Evolutionary conservation across 768 basidiomycete genomes (phyloP).

Genomic region (Termitomyces sp.): DNA sequence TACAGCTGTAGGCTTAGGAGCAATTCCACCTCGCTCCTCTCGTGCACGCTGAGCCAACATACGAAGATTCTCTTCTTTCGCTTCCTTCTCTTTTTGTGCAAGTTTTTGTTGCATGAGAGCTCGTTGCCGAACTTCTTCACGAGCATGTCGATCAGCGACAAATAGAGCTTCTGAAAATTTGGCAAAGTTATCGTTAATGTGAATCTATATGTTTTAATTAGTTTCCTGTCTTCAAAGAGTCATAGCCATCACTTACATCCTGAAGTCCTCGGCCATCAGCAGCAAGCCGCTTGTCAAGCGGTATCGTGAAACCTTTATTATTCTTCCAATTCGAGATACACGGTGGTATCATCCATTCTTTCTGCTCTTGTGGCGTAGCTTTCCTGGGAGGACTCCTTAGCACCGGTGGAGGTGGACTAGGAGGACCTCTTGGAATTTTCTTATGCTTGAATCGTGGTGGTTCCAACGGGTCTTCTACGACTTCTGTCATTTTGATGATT

Average conservation of each 20-base stretch:
- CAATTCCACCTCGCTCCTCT: conserved; percentile 86
- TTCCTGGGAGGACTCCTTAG: conserved; percentile 94
- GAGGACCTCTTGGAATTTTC: conserved; percentile 96
- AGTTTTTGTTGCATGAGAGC: conserved; percentile 97
- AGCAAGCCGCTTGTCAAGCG: conserved; percentile 94
- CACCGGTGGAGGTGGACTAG: conserved; percentile 94
- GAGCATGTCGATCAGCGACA: conserved; percentile 94
- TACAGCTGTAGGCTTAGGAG: conserved; percentile 63
- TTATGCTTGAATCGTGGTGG: conserved; percentile 98
- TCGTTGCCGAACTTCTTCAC: conserved; percentile 96
- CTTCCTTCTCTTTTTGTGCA: conserved; percentile 97
- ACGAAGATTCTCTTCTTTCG: conserved; percentile 94
- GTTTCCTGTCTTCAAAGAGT: neutral
- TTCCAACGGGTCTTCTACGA: conserved; percentile 96
- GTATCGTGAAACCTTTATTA: conserved; percentile 99
- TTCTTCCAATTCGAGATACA: conserved; percentile 99
- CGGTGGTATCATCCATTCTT: conserved; percentile 99
- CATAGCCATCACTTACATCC: conserved; percentile 62
- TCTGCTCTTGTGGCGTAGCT: conserved; percentile 95
- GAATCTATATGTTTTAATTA: conserved; percentile 51
- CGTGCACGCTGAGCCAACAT: conserved; percentile 92
- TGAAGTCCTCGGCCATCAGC: conserved; percentile 98
- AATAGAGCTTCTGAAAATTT: conserved; percentile 97
- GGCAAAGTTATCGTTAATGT: conserved; percentile 99
- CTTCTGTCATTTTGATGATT: conserved; percentile 99